Evolutionary conservation across 2,329 filamentous ascomycete genomes (phyloP).

Genomic region (Fusarium kyushuense): DNA sequence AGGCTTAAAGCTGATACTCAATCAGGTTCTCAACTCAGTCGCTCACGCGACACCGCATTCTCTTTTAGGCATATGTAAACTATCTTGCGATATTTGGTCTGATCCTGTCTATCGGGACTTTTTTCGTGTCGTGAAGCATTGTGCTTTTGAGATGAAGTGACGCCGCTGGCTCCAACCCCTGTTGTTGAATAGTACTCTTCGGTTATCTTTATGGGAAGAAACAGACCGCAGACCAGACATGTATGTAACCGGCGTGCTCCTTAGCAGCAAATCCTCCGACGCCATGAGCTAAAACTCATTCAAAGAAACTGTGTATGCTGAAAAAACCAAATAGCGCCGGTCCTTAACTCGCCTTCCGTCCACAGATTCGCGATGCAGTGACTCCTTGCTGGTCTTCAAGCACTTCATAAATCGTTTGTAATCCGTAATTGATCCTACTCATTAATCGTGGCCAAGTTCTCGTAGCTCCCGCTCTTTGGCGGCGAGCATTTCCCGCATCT

Average conservation of each 20-base stretch:
- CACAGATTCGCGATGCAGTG: constrained; percentile 34
- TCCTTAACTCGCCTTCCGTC: constrained; percentile 28
- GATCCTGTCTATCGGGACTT: constrained; percentile 38
- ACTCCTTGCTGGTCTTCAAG: constrained; percentile 43
- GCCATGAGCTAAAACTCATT: constrained; percentile 21
- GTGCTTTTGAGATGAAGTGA: constrained; percentile 16
- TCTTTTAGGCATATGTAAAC: constrained; percentile 34
- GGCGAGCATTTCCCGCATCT: constrained; percentile 78
- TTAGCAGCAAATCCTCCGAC: constrained; percentile 19
- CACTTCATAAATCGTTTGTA: constrained; percentile 45
- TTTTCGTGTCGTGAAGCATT: constrained; percentile 20
- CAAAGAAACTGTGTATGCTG: constrained; percentile 19
- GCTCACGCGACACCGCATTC: constrained; percentile 31
- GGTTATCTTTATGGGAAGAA: constrained; percentile 19
- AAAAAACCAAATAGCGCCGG: constrained; percentile 48
- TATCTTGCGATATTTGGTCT: constrained; percentile 37
- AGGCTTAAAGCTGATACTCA: constrained; percentile 37
- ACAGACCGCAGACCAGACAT: constrained; percentile 23
- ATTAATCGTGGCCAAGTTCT: constrained; percentile 50
- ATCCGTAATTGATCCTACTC: constrained; percentile 36
- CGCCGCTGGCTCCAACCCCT: constrained; percentile 21
- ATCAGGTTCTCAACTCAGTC: constrained; percentile 34
- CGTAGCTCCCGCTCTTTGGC: constrained; percentile 79
- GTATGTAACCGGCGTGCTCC: constrained; percentile 28
- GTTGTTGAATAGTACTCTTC: constrained; percentile 35